Evolutionary conservation across 2,329 filamentous ascomycete species (phyloP), one percentile per base, ranked within the genome.

Genomic region (Beauveria scarabaeidicola): DNA sequence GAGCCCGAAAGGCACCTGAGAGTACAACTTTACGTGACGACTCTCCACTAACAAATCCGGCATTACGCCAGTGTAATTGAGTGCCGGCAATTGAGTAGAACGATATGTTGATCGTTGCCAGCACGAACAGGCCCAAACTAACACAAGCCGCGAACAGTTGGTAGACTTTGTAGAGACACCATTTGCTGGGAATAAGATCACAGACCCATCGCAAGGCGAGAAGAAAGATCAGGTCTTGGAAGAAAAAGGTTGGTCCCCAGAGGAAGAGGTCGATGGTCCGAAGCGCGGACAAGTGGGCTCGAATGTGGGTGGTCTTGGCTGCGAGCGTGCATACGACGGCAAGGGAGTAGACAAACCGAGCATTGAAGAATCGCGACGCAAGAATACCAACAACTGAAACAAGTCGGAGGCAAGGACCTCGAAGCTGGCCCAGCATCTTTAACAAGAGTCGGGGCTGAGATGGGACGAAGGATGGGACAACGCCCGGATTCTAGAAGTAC

Each of bases 11-110:
- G 13, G 68, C 61, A 7, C 68, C 68, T 10, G 67, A 64, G 15
- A 69, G 51, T 5, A 69, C 60, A 53, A 69, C 57, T 9, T 58
- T 60, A 36, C 66, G 66, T 3, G 65, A 67, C 6, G 64, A 63
- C 7, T 66, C 60, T 47, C 67, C 66, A 3, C 62, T 53, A 1
- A 65, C 66, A 43, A 69, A 52, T 5, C 61, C 65, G 21, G 67
- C 63, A 52, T 69, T 69, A 17, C 66, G 64, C 68, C 68, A 69
- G 29, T 68, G 67, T 19, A 69, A 64, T 58, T 69, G 67, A 0
- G 67, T 64, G n/a, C 67, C 66, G 10, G 66, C 64, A 6, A 71
- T 65, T 8, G 63, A 57, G 61, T 70, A 73, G 46, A 73, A 73
- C 2, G 70, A 66, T 1, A 72, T 64, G 54, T 61, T 66, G 19